Evolutionary conservation across 2,329 filamentous ascomycete genomes (phyloP).

Genomic region (Fusarium marasasianum): DNA sequence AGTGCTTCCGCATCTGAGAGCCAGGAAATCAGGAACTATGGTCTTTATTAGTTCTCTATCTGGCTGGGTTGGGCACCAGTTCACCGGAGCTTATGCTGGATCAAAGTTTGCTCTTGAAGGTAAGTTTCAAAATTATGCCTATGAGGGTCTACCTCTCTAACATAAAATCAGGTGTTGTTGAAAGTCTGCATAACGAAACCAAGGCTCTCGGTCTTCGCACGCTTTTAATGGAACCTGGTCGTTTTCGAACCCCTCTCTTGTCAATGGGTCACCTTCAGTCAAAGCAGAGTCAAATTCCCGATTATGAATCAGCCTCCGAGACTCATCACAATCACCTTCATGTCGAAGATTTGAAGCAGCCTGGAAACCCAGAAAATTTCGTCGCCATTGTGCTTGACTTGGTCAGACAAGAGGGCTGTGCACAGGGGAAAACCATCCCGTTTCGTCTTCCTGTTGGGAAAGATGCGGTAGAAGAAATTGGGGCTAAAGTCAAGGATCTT

Average conservation of each 20-base stretch:
- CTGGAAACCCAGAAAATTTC: neutral
- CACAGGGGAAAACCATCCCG: neutral
- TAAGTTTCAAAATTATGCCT: no score
- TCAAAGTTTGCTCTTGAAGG: slow-evolving; percentile 20
- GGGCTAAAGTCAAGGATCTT: slow-evolving; percentile 38
- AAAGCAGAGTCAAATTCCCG: neutral
- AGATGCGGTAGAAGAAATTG: slow-evolving; percentile 40
- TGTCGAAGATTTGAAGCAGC: neutral
- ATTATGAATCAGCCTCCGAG: neutral
- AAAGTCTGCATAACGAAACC: slow-evolving; percentile 13
- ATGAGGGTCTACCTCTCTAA: no score
- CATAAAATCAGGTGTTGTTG: neutral
- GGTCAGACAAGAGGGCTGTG: neutral
- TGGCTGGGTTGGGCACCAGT: neutral
- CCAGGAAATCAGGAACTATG: neutral
- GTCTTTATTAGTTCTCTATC: slow-evolving; percentile 14
- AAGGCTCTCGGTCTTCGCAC: slow-evolving; percentile 1
- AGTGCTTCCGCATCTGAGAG: slow-evolving; percentile 4
- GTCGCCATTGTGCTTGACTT: slow-evolving; percentile 5
- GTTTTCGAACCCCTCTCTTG: slow-evolving; percentile 4
- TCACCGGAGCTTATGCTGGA: slow-evolving; percentile 7
- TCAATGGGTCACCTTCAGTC: neutral
- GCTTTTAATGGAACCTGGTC: slow-evolving; percentile 3
- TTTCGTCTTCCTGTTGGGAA: slow-evolving; percentile 45
- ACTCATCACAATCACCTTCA: neutral